phyloP scores from a whole-genome alignment of 2,329 filamentous ascomycete genomes.

The Xylaria sp. region DNA sequence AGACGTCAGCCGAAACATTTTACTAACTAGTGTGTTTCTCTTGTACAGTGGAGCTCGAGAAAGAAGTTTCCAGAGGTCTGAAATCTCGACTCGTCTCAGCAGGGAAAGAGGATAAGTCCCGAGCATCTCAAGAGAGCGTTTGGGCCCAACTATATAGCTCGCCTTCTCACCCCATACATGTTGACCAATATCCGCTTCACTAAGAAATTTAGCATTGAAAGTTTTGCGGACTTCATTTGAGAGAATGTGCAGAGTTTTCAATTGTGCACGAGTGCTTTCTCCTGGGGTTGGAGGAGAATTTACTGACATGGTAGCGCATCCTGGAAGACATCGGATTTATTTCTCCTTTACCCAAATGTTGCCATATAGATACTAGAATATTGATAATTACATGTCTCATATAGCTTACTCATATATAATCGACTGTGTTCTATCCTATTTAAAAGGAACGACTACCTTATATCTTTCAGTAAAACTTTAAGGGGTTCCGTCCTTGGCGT shows the following conservation, averaged over 20 bases:
- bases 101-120: not conserved
- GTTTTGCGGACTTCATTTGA: not conserved
- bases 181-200: constrained; percentile 9
- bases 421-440: too few relatives aligned
- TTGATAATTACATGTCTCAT: too few relatives aligned
- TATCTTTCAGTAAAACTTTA: too few relatives aligned
- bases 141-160: constrained; percentile 3
- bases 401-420: too few relatives aligned
- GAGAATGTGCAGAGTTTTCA: not conserved
- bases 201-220: not conserved
- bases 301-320: too few relatives aligned
- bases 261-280: not conserved
- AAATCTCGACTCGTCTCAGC: not conserved
- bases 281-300: not conserved
- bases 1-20: not conserved
- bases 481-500: too few relatives aligned
- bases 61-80: constrained; percentile 1
- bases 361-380: too few relatives aligned
- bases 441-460: too few relatives aligned
- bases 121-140: not conserved
- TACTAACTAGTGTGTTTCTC: not conserved
- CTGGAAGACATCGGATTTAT: too few relatives aligned
- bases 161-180: not conserved
- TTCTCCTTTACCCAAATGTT: too few relatives aligned
- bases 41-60: constrained; percentile 15